Evolutionary conservation across 1,284 basidiomycete genomes (phyloP).

Genomic region (Xerocomus nothofagi): DNA sequence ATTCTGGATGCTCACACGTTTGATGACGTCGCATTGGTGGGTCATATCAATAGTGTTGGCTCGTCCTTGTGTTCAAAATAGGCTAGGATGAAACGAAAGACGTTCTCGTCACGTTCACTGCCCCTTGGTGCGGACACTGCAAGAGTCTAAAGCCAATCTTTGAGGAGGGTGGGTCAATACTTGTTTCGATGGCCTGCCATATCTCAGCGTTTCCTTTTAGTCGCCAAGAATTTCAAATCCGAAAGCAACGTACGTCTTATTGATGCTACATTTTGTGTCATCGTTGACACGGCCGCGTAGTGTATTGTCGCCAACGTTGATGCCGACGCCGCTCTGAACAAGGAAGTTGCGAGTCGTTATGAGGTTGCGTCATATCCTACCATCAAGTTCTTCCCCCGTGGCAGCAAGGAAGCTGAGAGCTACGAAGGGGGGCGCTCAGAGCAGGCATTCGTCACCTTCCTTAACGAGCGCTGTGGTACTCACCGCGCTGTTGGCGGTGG

Average conservation of each 20-base stretch:
- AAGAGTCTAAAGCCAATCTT: slow-evolving; percentile 86
- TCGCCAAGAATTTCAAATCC: slow-evolving; percentile 75
- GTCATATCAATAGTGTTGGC: slow-evolving; percentile 21
- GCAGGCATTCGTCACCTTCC: slow-evolving; percentile 66
- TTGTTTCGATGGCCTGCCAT: background rate
- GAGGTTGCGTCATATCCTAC: slow-evolving; percentile 83
- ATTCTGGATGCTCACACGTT: slow-evolving; percentile 76
- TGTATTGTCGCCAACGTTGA: slow-evolving; percentile 90
- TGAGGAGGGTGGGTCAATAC: slow-evolving; percentile 54
- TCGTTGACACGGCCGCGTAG: slow-evolving; percentile 38
- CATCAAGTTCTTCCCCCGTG: slow-evolving; percentile 92
- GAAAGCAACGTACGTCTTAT: slow-evolving; percentile 65
- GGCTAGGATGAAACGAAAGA: slow-evolving; percentile 72
- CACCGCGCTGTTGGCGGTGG: slow-evolving; percentile 80
- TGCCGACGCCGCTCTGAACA: slow-evolving; percentile 83
- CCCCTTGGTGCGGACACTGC: slow-evolving; percentile 88
- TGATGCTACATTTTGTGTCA: background rate
- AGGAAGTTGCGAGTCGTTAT: slow-evolving; percentile 72
- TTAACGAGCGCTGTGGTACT: slow-evolving; percentile 90
- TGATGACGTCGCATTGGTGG: slow-evolving; percentile 69
- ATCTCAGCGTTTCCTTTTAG: slow-evolving; percentile 34
- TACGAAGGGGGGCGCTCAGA: slow-evolving; percentile 74
- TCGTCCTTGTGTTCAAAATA: slow-evolving; percentile 4
- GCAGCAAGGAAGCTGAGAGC: slow-evolving; percentile 53
- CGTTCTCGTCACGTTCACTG: slow-evolving; percentile 90